Percentiles rank a stretch among this genome's conserved stretches.
phyloP scores from a whole-genome alignment of 1,139 yeast species.

The Candida frijolesensis region DNA sequence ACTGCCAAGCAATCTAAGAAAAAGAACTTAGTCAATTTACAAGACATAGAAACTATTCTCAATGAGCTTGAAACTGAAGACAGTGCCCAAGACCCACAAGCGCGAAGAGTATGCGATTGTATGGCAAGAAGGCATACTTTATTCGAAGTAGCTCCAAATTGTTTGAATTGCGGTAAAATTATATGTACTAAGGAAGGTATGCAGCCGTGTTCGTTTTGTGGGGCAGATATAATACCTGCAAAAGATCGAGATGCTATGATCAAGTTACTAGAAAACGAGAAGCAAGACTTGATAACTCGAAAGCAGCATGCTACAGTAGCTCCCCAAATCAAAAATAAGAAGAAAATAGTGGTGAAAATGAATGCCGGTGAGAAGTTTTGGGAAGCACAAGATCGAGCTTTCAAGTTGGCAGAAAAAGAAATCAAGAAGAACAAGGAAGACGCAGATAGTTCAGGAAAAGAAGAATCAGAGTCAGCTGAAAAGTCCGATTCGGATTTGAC shows the following conservation, averaged over 20 bases:
- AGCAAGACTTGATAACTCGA: constrained; percentile 17
- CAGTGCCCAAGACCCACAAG: constrained; percentile 15
- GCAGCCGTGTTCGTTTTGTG: constrained; percentile 90
- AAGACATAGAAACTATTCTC: constrained; percentile 55
- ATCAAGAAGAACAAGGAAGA: constrained; percentile 36
- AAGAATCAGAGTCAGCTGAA: constrained; percentile 27
- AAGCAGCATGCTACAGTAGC: constrained; percentile 18
- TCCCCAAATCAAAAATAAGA: constrained; percentile 21
- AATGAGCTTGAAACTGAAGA: constrained; percentile 35
- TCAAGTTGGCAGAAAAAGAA: constrained; percentile 51
- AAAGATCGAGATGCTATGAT: constrained; percentile 66
- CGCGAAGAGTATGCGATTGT: constrained; percentile 63
- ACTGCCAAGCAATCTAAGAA: constrained; percentile 30
- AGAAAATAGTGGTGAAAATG: constrained; percentile 52
- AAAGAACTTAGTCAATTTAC: constrained; percentile 51
- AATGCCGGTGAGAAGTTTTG: constrained; percentile 67
- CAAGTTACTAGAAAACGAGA: constrained; percentile 53
- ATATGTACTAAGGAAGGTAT: constrained; percentile 87
- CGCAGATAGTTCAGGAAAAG: constrained; percentile 30
- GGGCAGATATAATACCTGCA: constrained; percentile 59
- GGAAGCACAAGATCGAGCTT: constrained; percentile 66
- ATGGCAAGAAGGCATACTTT: constrained; percentile 85
- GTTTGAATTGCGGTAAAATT: constrained; percentile 91
- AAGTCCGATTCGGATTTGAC: constrained; percentile 54
- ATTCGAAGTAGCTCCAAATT: constrained; percentile 89